Base-by-base conservation (phyloP, 2,329 filamentous ascomycete species). In the Raffaelea deltoideospora region DNA sequence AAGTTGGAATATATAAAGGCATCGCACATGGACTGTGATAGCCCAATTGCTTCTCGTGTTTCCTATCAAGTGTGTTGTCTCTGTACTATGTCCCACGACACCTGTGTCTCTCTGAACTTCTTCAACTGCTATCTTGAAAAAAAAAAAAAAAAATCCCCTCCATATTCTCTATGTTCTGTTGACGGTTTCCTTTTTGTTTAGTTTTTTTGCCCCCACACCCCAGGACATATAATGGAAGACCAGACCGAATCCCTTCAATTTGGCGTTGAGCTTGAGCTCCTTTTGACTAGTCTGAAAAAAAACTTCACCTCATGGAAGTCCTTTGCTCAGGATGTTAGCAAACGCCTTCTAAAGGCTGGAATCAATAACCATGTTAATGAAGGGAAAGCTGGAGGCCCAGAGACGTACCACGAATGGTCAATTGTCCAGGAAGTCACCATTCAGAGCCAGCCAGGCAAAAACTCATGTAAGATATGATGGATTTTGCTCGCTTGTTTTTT, bases 251-350 rank as follows among this genome's bases (percentile, higher is more conserved):
- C 41, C 3, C 44, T 52, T 27, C 44, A 45, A 23, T 60, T 60
- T 33, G 57, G 57, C 17, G 41, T 60, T 17, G 57, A 60, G 43
- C 48, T 60, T 18, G 57, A 60, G 44, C 45, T 60, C 4, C 51
- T 58, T 6, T 44, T 60, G 4, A 49, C 46, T 10, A 48, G 51
- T 38, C 49, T 48, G 32, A 53, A 53, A 26, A 56, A 52, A 40
- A 40, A 45, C 10, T 50, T 50, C 9, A 45, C 47, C 4, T 36
- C 37, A 2, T 59, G 56, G 55, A 44, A 46, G 5, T 39, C 48
- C 3, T 47, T 60, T n/a, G 56, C 56, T 10, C 42, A 51, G 10
- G 53, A 58, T 20, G 45, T 58, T 17, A 53, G 52, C 46, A 44
- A 46, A 39, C 45, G 46, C 11, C 51, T 60, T 7, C 9, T 22